Base-by-base conservation (phyloP, 2,329 filamentous ascomycete genomes). In the Xylaria sp. region DNA sequence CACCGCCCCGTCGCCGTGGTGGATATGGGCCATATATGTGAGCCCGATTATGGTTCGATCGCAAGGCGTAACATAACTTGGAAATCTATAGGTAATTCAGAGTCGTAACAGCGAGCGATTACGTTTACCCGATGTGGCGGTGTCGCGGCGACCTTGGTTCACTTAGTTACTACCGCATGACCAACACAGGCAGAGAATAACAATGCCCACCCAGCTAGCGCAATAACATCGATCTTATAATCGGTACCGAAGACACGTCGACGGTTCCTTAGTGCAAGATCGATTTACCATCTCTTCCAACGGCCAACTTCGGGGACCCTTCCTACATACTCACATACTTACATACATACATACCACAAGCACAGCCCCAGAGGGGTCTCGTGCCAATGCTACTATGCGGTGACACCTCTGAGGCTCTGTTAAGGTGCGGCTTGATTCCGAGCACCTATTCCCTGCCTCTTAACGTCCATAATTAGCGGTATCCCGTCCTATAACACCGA, bases 351-450 rank as follows among this genome's bases (percentile, higher is more conserved):
- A n/a, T n/a, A n/a, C n/a, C n/a, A 55, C 57, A 54, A 54, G 57
- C 36, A 60, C 30, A 51, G 45, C 24, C 50, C 55, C 48, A 17
- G 47, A 39, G 56, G 60, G 55, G 53, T 32, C 68, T 68, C 65
- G 60, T 62, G 54, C 65, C 61, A 57, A 68, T 65, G 59, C 65
- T 68, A 70, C 68, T 19, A 68, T 68, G 68, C 65, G 61, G 65
- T 70, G 65, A 51, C 58, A 70, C 68, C 58, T 54, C 64, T 64
- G 69, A 69, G 69, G 69, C 66, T 71, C 69, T 69, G 61, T 61
- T 64, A 63, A 63, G 48, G 65, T 66, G 65, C 66, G 65, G 68
- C 65, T 68, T 70, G 53, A 47, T 63, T 39, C 48, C 58, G 50
- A 60, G 48, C 64, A 53, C 30, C 42, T 11, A 53, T 61, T 61